Base-by-base conservation (phyloP, 2,329 filamentous ascomycete genomes). In the Trichoderma oligosporum region DNA sequence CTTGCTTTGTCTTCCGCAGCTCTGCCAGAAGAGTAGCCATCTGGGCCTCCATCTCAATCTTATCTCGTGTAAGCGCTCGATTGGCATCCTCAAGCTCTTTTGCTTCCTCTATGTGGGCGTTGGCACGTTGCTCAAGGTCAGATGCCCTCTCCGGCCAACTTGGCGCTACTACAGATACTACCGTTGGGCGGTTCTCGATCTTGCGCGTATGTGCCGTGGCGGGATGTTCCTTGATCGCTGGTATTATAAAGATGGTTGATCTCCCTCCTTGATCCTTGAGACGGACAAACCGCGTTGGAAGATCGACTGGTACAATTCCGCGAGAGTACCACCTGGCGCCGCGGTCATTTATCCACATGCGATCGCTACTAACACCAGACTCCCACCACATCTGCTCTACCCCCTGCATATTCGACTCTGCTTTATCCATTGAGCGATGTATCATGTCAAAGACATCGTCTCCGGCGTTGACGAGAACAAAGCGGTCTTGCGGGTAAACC, bases 401-500 rank as follows among this genome's bases (percentile, higher is more conserved):
- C 7, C 69, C 65, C 35, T 72, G 65, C n/a, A 71, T 64, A n/a
- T 70, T 62, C 11, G 71, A 69, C 66, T 82, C 80, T 27, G 71
- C 66, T 31, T 64, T 69, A 64, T 82, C 78, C 6, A 85, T 69
- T 55, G 75, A 61, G 12, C 68, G 67, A 62, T 82, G 78, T 16
- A 85, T 65, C 52, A 73, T 70, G 6, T 67, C 63, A 58, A 74
- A 78, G 14, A 82, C 70, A 49, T 82, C 79, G 36, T 82, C 76
- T 4, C 79, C 79, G 0, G 76, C 75, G 59, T 84, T 83, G 61
- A 73, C 77, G 2, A 85, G 70, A 12, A 85, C 67, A 70, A 78
- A 85, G 8, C 75, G 74, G 65, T 83, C 80, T 70, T 84, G 82
- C 1, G 78, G 77, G 64, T 73, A 79, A 1, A 75, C 75, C 22